Evolutionary conservation across 1,139 yeast genomes (phyloP), one percentile per base, ranked within the genome.

Genomic region (Suhomyces guaymorum): DNA sequence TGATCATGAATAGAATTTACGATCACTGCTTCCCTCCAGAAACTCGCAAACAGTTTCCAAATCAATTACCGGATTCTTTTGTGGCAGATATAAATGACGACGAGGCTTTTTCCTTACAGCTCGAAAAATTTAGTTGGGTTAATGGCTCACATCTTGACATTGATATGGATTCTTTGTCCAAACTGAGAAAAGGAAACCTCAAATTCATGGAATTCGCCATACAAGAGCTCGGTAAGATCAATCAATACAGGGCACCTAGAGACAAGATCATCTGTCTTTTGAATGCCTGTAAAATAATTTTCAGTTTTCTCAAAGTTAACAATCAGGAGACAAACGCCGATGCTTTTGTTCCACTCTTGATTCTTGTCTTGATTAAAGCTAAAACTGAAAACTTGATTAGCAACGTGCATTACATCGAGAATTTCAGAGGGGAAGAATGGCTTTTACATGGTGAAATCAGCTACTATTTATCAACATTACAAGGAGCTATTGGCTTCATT

Each of bases 211-310:
- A 75, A 23, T 71, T 84, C 40, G 95, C 97, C 0, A 74, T 81
- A 1, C 70, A 59, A 5, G 90, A 94, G 57, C 68, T 94, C 32
- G 68, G 72, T 44, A 89, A 88, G 51, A 80, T 92, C 51, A 85
- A 86, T 56, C 73, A 77, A 37, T 94, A 84, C 57, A 75, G 95
- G 49, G 94, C 97, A 0, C 98, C 98, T 8, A 70, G 98, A 37
- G 98, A 94, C 54, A 94, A 94, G 54, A 82, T 89, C 43, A 88
- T 92, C 30, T 92, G 98, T 56, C 71, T 92, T 7, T 68, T 94
- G 41, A 94, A 94, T 61, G 81, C 94, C 38, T 90, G 97, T 56
- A 92, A 92, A 57, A 90, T 92, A 11, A 82, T 94, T 7, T 89
- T 89, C 66, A 95, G 96, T 12, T 70, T 87, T 37, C 73, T 94